These are phyloP conservation scores for Stachybotrys chartarum DNA, from an alignment of 2,329 filamentous ascomycete genomes.

Conservation along the genomic window DNA sequence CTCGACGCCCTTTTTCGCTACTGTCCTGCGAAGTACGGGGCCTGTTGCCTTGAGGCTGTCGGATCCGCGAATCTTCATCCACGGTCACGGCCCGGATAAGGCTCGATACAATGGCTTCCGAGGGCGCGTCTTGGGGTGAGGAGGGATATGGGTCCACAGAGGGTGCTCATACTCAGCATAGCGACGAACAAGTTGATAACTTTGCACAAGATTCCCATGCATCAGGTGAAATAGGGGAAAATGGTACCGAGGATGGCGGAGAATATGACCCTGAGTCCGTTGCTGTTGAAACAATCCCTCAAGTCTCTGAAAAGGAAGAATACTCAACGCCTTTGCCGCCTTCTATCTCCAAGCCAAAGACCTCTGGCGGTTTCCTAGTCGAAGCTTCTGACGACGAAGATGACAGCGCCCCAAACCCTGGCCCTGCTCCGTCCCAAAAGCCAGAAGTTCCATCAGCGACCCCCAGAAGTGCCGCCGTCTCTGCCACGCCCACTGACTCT, in stretches of 20 bases:
- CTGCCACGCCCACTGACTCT: slow-evolving; percentile 13
- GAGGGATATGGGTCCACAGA: slow-evolving; percentile 47
- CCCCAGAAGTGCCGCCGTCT: slow-evolving; percentile 6
- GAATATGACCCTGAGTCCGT: slow-evolving; percentile 55
- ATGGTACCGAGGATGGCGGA: slow-evolving; percentile 43
- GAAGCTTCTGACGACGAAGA: slow-evolving; percentile 55
- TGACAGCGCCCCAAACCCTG: slow-evolving; percentile 17
- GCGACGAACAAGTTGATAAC: slow-evolving; percentile 47
- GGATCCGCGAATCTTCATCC: neutral
- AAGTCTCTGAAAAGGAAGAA: slow-evolving; percentile 24
- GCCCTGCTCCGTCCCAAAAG: slow-evolving; percentile 7
- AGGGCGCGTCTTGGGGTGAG: slow-evolving; percentile 42
- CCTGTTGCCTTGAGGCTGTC: neutral
- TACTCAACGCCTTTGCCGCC: slow-evolving; percentile 19
- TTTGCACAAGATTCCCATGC: slow-evolving; percentile 38
- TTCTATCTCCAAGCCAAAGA: slow-evolving; percentile 46
- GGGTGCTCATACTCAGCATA: slow-evolving; percentile 49
- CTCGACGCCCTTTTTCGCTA: no score
- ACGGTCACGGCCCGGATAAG: neutral
- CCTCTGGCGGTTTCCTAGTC: slow-evolving; percentile 52
- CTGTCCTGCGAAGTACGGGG: no score
- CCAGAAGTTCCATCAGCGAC: slow-evolving; percentile 8
- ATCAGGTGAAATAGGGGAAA: slow-evolving; percentile 40
- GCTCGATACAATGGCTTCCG: slow-evolving; percentile 24
- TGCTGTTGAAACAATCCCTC: slow-evolving; percentile 31